Evolutionary conservation across 495 filamentous ascomycete species (phyloP), one percentile per base, ranked within the genome.

Genomic region (Sordaria brevicollis): DNA sequence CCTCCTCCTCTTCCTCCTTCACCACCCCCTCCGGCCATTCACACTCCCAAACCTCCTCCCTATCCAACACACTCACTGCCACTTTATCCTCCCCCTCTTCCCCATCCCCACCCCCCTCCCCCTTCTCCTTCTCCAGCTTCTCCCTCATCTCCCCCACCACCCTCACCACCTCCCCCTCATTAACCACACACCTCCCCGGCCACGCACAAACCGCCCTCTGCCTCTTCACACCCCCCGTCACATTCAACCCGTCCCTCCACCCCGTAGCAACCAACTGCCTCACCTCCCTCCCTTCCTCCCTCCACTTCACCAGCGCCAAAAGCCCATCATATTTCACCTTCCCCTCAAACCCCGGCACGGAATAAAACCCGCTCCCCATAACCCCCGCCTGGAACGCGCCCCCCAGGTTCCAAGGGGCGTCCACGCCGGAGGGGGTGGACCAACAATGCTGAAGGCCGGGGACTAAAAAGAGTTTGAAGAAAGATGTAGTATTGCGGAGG

Each of bases 301-400:
- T 84, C 86, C 86, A 89, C 3, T 73, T 71, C 76, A 86, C 80
- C 67, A 89, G 69, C 19, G 84, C 85, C 67, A 84, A 43, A 66
- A 88, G 25, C 2, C 76, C 77, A 72, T 88, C 84, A 70, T 86
- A 81, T 25, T 79, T 71, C 19, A 74, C 37, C 41, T 84, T 81
- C 15, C 73, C 70, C 69, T 70, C 67, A 10, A 79, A 85, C 0
- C 83, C 85, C 0, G 85, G 83, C 0, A 79, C 75, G 8, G 75
- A 74, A 35, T 57, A 72, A 29, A 68, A 38, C 1, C 65, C 71
- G 0, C 69, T 67, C 2, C 77, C 77, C 49, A 81, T 25, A 0
- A 13, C 29, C 7, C 66, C 77, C 37, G 80, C 73, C 73, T 85
- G 83, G 19, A 73, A 75, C 7, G 77, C 79, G 11, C 77, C 77